Evolutionary conservation across 1,284 basidiomycete species (phyloP), one percentile per base, ranked within the genome.

Genomic region (Thecaphora frezii): DNA sequence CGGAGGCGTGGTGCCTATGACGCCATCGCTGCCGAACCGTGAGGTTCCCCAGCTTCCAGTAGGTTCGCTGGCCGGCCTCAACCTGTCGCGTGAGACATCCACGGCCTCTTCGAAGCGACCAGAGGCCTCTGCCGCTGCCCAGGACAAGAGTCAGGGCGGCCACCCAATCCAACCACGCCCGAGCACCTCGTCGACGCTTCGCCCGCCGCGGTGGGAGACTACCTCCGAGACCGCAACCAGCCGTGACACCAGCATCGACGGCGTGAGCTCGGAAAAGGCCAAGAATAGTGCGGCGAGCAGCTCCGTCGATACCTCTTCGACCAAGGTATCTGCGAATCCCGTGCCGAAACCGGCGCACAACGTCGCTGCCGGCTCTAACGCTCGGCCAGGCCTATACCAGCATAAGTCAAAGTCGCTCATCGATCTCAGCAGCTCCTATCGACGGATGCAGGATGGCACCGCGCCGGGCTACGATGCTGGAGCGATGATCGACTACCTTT

Each of bases 351-450:
- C 37, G 8, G 39, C 26, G 22, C n/a, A 21, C 22, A 23, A 48
- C 28, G 52, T 48, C 39, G 30, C 43, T 1, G 40, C 54, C 21
- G 9, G 23, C 10, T 42, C 51, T 5, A 10, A 12, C 5, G 47
- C 46, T 18, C 57, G 71, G n/a, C 71, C 71, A 24, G 64, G 43
- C 14, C 62, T 75, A 40, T 75, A 75, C 39, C 64, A 69, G 38
- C 73, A 73, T 45, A 68, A 73, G 51, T 73, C 71, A 13, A 62
- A 66, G 24, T 73, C 71, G 26, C 51, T 73, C 5, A 62, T 75
- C 23, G 69, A 75, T 33, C 55, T 75, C 44, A 61, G 64, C 25
- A 56, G 64, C 18, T 48, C 38, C 25, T 10, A 24, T 18, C 40
- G 23, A 21, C 40, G 40, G 8, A 22, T 24, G 21, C n/a, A 41